Evolutionary conservation across 2,329 filamentous ascomycete genomes (phyloP), one percentile per base, ranked within the genome.

Genomic region (Alternaria ethzedia): DNA sequence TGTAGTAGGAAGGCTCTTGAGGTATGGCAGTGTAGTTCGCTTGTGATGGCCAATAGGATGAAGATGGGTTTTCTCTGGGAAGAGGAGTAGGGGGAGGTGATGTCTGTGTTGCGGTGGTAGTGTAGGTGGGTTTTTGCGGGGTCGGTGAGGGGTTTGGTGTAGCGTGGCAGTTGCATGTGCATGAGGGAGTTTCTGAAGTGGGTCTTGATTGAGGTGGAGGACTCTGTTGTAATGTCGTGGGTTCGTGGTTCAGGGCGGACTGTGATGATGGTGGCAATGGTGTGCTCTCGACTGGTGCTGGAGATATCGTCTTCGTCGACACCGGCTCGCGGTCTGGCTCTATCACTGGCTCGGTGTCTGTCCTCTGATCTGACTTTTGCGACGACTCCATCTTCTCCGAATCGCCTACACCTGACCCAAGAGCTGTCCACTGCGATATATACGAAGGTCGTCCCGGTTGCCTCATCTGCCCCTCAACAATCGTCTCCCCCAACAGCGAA

Each of bases 51-150:
- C 59, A 59, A 5, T 32, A 59, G 3, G 59, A 65, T 5, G 64
- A 43, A 4, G 52, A 43, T 10, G 59, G 49, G 2, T 5, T 8
- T 23, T 73, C 59, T 12, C 71, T 63, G 5, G 59, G 67, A 8
- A 72, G 61, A 8, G 59, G 64, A 5, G 68, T 50, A 6, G 64
- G 49, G 1, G 55, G 30, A 3, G 67, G 65, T 2, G 72, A 66
- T 9, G 76, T 78, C 59, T 78, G 76, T 1, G 73, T 63, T 54
- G 66, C 70, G 11, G 67, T 63, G 41, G 75, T 61, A 30, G 65
- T 44, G 49, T 78, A 78, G 6, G 17, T 55, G 9, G 68, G 45
- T 45, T 26, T 52, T 3, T 20, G 11, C 20, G 36, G 23, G 9
- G 17, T 13, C 10, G 21, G 23, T 11, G 56, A 26, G 25, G 51